Conservation (phyloP, 2,329 filamentous ascomycete genomes). For the Podosphaera fusca region DNA sequence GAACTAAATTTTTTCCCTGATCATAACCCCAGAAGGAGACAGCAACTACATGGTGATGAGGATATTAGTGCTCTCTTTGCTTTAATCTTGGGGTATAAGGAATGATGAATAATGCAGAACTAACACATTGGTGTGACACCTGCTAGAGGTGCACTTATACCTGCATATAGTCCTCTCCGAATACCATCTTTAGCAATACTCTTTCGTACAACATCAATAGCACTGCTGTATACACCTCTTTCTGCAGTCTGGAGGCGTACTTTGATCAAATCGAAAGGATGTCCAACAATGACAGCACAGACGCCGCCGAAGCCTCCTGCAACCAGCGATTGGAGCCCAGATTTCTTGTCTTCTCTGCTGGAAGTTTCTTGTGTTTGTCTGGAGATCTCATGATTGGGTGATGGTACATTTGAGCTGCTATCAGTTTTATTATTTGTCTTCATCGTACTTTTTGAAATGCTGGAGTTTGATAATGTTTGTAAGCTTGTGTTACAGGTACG, state of each 20-base stretch:
- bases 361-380: too few species aligned
- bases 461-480: too few species aligned
- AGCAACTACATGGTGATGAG: conserved; percentile 26
- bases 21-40: conserved; percentile 76
- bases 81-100: background rate
- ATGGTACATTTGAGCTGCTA: too few species aligned
- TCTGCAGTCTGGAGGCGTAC: conserved; percentile 92
- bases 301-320: conserved; percentile 86
- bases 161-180: conserved; percentile 69
- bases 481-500: too few species aligned
- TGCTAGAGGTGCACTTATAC: conserved; percentile 80
- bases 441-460: too few species aligned
- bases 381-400: too few species aligned
- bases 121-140: conserved; percentile 98
- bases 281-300: conserved; percentile 81
- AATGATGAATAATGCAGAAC: conserved; percentile 18
- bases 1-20: conserved; percentile 74
- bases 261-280: conserved; percentile 95
- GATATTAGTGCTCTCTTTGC: background rate
- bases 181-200: conserved; percentile 73
- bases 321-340: conserved; percentile 52
- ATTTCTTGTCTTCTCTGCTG: conserved; percentile 19
- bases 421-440: too few species aligned
- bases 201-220: conserved; percentile 77
- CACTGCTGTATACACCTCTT: conserved; percentile 71